Conservation (phyloP, 1,139 yeast genomes). For the Taphrina sp. region DNA sequence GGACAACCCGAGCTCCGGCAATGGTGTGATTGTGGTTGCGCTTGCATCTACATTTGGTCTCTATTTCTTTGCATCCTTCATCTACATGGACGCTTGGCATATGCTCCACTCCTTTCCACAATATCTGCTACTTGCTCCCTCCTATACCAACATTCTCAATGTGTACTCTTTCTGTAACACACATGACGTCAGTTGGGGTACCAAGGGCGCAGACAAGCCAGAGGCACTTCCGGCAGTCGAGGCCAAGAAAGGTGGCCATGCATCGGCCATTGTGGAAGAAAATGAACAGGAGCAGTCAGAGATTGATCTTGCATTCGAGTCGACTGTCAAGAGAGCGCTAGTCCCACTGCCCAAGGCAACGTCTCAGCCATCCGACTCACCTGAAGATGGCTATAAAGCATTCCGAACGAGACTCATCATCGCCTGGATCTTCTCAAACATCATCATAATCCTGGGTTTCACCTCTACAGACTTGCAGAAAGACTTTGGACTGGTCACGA, state of each 20-base stretch:
- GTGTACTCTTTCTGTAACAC: constrained; percentile 92
- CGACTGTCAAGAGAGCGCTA: constrained; percentile 44
- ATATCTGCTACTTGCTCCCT: constrained; percentile 80
- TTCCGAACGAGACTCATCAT: constrained; percentile 80
- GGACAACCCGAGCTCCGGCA: constrained; percentile 45
- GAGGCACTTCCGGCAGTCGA: constrained; percentile 58
- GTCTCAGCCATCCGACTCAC: constrained; percentile 44
- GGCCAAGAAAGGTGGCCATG: constrained; percentile 57
- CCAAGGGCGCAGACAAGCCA: constrained; percentile 77
- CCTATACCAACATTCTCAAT: constrained; percentile 69
- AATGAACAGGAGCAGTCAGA: constrained; percentile 70
- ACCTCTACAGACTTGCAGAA: constrained; percentile 38
- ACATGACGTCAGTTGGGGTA: constrained; percentile 98
- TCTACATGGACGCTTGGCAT: constrained; percentile 94
- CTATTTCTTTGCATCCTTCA: constrained; percentile 68
- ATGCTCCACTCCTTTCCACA: constrained; percentile 82
- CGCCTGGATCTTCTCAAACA: constrained; percentile 75
- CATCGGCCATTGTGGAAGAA: constrained; percentile 70
- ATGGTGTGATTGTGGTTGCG: constrained; percentile 65
- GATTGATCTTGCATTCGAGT: constrained; percentile 50
- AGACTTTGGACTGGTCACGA: constrained; percentile 10
- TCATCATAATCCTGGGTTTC: constrained; percentile 67
- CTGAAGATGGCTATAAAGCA: constrained; percentile 62
- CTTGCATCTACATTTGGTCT: constrained; percentile 89
- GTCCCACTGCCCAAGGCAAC: constrained; percentile 48